Conservation (phyloP, 169 alveolate genomes). For the Plasmodium berghei region DNA sequence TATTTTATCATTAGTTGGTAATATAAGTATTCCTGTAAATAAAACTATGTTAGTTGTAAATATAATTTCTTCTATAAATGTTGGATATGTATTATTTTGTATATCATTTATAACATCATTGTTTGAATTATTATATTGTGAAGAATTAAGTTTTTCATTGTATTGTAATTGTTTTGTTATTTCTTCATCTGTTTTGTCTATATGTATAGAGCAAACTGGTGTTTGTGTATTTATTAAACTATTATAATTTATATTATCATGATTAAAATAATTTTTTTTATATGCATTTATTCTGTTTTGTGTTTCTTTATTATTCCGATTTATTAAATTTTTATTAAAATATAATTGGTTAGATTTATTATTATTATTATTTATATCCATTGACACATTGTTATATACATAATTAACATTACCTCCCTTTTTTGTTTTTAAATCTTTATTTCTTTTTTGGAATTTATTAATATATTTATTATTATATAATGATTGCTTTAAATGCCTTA, state of each 20-base stretch:
- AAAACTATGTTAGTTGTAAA: constrained; percentile 47
- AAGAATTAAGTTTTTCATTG: not conserved
- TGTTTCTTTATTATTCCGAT: constrained; percentile 24
- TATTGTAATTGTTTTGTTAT: constrained; percentile 37
- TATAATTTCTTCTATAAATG: constrained; percentile 50
- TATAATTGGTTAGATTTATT: constrained; percentile 9
- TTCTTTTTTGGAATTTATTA: constrained; percentile 40
- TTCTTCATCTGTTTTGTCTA: constrained; percentile 71
- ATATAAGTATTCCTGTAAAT: constrained; percentile 56
- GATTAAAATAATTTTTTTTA: constrained; percentile 56
- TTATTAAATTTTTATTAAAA: constrained; percentile 7
- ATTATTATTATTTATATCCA: constrained; percentile 20
- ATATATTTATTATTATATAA: constrained; percentile 53
- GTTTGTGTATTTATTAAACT: constrained; percentile 56
- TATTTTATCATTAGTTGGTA: constrained; percentile 45
- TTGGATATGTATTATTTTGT: constrained; percentile 7
- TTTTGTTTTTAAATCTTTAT: constrained; percentile 17
- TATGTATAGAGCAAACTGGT: constrained; percentile 64
- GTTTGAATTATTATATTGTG: constrained; percentile 8
- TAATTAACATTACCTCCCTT: constrained; percentile 15
- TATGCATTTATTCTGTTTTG: constrained; percentile 7
- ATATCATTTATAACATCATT: not conserved
- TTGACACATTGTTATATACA: constrained; percentile 19
- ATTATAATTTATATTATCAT: constrained; percentile 68
- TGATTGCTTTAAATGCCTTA: constrained; percentile 39